These are phyloP conservation scores for Lyophyllum semitale DNA, from an alignment of 768 basidiomycete genomes.

Conservation along the genomic window DNA sequence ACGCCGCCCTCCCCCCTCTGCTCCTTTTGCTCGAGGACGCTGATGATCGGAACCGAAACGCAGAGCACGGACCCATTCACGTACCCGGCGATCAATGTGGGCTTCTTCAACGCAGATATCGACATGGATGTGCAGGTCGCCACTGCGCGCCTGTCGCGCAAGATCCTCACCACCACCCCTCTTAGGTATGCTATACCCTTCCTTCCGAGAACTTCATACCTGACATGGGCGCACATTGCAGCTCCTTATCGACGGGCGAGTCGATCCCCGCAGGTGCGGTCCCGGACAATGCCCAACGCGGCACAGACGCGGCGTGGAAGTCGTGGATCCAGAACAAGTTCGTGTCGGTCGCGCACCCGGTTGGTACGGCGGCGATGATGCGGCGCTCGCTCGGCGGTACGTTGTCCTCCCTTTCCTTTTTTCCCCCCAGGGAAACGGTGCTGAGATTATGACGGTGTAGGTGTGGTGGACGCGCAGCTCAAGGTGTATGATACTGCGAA, in stretches of 20 bases:
- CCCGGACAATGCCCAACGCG: constrained; percentile 45
- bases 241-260: constrained; percentile 43
- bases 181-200: constrained; percentile 32
- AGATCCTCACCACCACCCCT: constrained; percentile 41
- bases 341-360: constrained; percentile 48
- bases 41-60: background rate
- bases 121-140: constrained; percentile 55
- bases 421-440: background rate
- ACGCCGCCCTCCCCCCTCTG: constrained; percentile 3
- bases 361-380: constrained; percentile 51
- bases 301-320: constrained; percentile 47
- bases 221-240: constrained; percentile 7
- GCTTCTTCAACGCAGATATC: constrained; percentile 50
- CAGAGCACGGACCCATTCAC: constrained; percentile 50
- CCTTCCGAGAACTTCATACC: background rate
- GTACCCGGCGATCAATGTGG: constrained; percentile 47
- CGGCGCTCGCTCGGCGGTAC: constrained; percentile 36
- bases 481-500: constrained; percentile 49
- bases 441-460: constrained; percentile 22
- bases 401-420: constrained; percentile 2
- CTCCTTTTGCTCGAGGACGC: background rate
- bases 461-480: constrained; percentile 48
- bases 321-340: constrained; percentile 45
- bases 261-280: constrained; percentile 40
- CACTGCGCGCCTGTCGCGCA: constrained; percentile 43